Base-by-base conservation (phyloP, 108 stramenopile species). In the Stephanodiscus triporus region DNA sequence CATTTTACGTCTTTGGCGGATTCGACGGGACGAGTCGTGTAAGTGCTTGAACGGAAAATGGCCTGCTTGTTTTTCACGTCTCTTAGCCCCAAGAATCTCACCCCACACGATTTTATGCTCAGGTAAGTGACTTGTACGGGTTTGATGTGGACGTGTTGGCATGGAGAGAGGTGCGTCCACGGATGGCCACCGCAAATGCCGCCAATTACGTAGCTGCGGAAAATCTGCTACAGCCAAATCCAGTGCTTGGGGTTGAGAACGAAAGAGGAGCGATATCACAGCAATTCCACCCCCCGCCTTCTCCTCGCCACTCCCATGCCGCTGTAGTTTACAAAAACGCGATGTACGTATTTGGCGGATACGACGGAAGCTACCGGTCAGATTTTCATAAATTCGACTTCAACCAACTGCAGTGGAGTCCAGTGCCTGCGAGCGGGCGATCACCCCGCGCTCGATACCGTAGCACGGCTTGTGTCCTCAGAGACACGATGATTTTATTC, bases 361-460 rank as follows among this genome's bases (percentile, higher is more conserved):
- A 91, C 55, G 98, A 98, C 70, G 98, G 98, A 38, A 82, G 82
- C 30, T 99, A 99, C 84, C 88, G 96, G 53, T 85, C 84, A 20
- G 97, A 97, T 76, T 83, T 96, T 63, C 88, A 95, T 63, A 87
- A 94, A 82, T 99, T 92, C 74, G 84, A 96, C 63, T 97, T 98
- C 68, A 54, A 36, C 14, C 77, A 59, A 16, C 65, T 55, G 8
- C 48, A 75, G 7, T 97, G 97, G 98, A 86, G 72, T n/a, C 84
- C 77, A 0, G 92, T 99, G 43, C 74, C 78, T 43, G 81, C 86
- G 14, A 82, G 88, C 20, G 98, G 98, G 9, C 77, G 97, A 22
- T 81, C 93, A 9, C 97, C 97, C 10, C 77, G 96, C 32, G 95
- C 98, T 3, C 90, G 98, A 42, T 99, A 99, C 83, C 87, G 98